Evolutionary conservation across 805 yeast species (phyloP), one percentile per base, ranked within the genome.

Genomic region (Jamesozyma lodderae): DNA sequence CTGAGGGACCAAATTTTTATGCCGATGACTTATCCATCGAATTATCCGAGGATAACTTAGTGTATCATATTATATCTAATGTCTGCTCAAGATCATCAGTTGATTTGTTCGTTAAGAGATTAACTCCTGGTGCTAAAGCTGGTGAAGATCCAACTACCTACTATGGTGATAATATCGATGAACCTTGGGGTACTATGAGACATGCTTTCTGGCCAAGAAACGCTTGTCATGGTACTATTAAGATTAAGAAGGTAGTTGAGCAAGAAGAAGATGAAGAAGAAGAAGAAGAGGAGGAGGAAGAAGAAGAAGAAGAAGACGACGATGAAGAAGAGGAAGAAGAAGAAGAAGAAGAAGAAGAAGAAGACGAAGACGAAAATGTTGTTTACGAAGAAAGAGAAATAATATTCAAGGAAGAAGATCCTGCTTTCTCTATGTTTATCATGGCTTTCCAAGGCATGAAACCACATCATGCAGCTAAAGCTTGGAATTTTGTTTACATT

Each of bases 391-490:
- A 55, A 13, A 40, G 43, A 15, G 45, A 40, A 6, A 44, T 57
- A n/a, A 42, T 41, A 1, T 57, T 59, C 31, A 35, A 48, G 5
- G 47, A 53, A 19, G 47, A 51, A 6, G 44, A 48, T 8, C 55
- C 59, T 18, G 66, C 64, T 20, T 49, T 43, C 14, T 71, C 86
- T 35, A 82, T 92, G 94, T 88, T 78, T 57, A 95, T 90, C 38
- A 80, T 84, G 90, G 98, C 98, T 6, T 67, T 86, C 49, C 98
- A 92, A 68, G 97, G 97, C 44, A 88, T 92, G 97, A 92, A 92
- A 63, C 98, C 98, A 7, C 96, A 92, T 63, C 98, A 92, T 64
- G 96, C 96, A 25, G 98, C 98, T 40, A 85, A 94, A 44, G 66
- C 86, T 17, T 92, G 98, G 98, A 92, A 90, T 64, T 92, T 92